These are phyloP conservation scores for Senna tora DNA, from an alignment of 306 rosid genomes.

Conservation along the genomic window DNA sequence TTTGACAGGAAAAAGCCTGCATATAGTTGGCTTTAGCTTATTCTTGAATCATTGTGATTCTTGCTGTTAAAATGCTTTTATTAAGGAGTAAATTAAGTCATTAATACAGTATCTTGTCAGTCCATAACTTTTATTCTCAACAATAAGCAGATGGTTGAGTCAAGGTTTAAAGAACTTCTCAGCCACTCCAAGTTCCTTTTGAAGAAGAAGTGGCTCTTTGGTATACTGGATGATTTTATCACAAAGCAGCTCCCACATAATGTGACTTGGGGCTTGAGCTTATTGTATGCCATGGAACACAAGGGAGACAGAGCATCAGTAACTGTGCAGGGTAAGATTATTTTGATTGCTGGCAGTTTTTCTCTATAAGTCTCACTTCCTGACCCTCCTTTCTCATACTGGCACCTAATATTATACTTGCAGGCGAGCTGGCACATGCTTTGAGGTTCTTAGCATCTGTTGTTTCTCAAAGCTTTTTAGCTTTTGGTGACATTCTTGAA, in stretches of 20 bases:
- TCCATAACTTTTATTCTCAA: slow-evolving; percentile 32
- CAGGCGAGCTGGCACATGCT: slow-evolving; percentile 99
- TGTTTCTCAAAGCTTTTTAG: slow-evolving; percentile 98
- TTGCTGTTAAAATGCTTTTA: slow-evolving; percentile 2
- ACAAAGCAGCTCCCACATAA: slow-evolving; percentile 98
- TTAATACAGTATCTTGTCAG: slow-evolving; percentile 14
- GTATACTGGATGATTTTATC: slow-evolving; percentile 87
- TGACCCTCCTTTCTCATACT: slow-evolving; percentile 24
- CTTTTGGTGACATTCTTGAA: slow-evolving; percentile 98
- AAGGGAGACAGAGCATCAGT: slow-evolving; percentile 83
- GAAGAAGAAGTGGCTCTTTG: slow-evolving; percentile 90
- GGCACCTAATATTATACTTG: slow-evolving; percentile 22
- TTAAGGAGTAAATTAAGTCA: slow-evolving; percentile 2
- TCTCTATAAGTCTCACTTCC: slow-evolving; percentile 26
- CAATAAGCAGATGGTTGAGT: slow-evolving; percentile 87
- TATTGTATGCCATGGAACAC: slow-evolving; percentile 91
- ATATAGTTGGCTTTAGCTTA: slow-evolving; percentile 34
- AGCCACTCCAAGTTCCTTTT: slow-evolving; percentile 70
- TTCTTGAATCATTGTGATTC: slow-evolving; percentile 28
- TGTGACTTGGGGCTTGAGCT: slow-evolving; percentile 98
- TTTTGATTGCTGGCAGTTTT: slow-evolving; percentile 26
- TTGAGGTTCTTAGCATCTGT: slow-evolving; percentile 97
- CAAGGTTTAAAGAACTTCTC: slow-evolving; percentile 84
- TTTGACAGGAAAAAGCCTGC: slow-evolving; percentile 29
- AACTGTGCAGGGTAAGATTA: slow-evolving; percentile 77